Evolutionary conservation across 345 rosid genomes (phyloP), one percentile per base, ranked within the genome.

Genomic region (Populus deltoides): DNA sequence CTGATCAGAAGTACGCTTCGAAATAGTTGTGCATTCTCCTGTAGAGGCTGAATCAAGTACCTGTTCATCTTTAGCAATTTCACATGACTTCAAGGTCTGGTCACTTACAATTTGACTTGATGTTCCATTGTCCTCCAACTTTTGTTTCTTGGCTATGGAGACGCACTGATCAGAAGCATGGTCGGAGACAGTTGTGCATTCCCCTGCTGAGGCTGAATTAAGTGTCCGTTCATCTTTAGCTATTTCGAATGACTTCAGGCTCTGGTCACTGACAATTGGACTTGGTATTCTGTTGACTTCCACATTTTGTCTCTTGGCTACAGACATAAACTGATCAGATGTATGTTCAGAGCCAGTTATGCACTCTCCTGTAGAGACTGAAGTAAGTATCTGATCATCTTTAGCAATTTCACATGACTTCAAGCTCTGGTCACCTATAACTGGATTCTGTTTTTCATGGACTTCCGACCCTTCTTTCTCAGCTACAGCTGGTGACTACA

Each of bases 401-500:
- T 73, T 76, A 29, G 62, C 81, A 47, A 75, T 41, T 70, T 65
- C 79, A 31, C 71, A 57, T 27, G 47, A 29, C 63, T 84, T 83
- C 16, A 66, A 77, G 75, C 82, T 80, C 72, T 69, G 82, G 47
- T 53, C 79, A 66, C 51, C 75, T 16, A 53, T 43, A 70, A 20
- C 47, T 57, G 70, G 73, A 68, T 68, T 75, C 16, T 53, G 51
- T 55, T 76, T 62, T 83, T 71, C 86, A 12, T 63, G 71, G 16
- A 25, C 70, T 49, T 35, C 65, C 61, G 47, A 53, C 69, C 78
- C 84, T 81, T 79, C 88, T 70, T 80, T 83, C 87, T 85, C 72
- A n/a, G 72, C 70, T 66, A 20, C 74, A 45, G 75, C 75, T 25
- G 84, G 80, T 43, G 78, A 78, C 93, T 90, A 47, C 29, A n/a